A percentile compares a stretch with the other conserved stretches of the same genome.
These are phyloP conservation scores for Phytophthora boehmeriae DNA, from an alignment of 352 stramenopile genomes.

Conservation along the genomic window DNA sequence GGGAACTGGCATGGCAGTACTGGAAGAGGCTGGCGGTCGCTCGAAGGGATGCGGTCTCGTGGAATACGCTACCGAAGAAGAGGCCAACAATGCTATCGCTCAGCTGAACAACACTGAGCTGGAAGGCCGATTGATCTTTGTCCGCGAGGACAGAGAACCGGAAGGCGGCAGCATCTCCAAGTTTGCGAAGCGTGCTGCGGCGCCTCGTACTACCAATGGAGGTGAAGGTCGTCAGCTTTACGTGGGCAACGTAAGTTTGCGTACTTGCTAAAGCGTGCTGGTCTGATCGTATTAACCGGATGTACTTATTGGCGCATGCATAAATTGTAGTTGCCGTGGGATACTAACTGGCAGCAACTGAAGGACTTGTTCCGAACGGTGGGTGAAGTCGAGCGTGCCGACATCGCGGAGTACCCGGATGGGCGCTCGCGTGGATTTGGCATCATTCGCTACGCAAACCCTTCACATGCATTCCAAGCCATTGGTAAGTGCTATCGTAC, in stretches of 20 bases:
- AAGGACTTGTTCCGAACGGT: constrained; percentile 72
- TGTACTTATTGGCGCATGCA: constrained; percentile 6
- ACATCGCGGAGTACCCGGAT: constrained; percentile 62
- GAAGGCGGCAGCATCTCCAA: constrained; percentile 76
- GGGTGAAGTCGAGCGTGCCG: constrained; percentile 70
- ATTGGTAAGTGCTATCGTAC: constrained; percentile 54
- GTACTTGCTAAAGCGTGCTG: not conserved
- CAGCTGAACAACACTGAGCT: constrained; percentile 94
- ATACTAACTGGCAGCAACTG: constrained; percentile 71
- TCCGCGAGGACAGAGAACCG: constrained; percentile 85
- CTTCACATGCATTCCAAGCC: constrained; percentile 53
- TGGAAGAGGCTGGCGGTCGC: constrained; percentile 82
- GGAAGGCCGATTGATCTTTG: constrained; percentile 89
- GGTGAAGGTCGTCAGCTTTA: constrained; percentile 60
- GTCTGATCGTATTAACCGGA: not conserved
- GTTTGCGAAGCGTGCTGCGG: constrained; percentile 52
- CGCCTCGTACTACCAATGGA: constrained; percentile 14
- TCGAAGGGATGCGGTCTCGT: constrained; percentile 91
- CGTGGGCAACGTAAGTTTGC: constrained; percentile 71
- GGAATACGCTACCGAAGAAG: constrained; percentile 68
- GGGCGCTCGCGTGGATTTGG: constrained; percentile 74
- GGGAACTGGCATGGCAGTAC: constrained; percentile 36
- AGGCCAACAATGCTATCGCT: constrained; percentile 87
- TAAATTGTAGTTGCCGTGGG: constrained; percentile 58
- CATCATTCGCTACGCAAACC: constrained; percentile 65